Base-by-base conservation (phyloP, 768 basidiomycete genomes). In the Podaxis pistillaris region DNA sequence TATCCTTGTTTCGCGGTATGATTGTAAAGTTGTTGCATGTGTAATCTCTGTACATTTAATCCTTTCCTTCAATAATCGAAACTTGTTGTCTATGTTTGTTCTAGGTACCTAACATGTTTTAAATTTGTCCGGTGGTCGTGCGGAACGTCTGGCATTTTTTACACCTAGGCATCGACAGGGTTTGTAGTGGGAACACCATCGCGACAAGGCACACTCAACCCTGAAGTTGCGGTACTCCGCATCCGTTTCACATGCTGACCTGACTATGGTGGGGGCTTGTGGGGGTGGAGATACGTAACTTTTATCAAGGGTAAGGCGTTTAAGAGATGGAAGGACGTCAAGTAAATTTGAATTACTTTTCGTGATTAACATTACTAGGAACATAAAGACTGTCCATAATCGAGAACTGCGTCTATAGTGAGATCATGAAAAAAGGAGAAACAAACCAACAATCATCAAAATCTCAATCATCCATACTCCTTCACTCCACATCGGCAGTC, bases 41-140 rank as follows among this genome's bases (percentile, higher is more conserved):
- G 49, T 59, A 59, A 19, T 38, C 40, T 51, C 38, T 40, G 58
- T 40, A 24, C 46, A 50, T 50, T 36, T 59, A 24, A 57, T 57
- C 12, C n/a, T 46, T 13, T 15, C 4, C n/a, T 11, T 40, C 30
- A 3, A n/a, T 56, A 56, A 38, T 56, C 13, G 49, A 28, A 24
- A n/a, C 22, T 28, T 50, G 8, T 28, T 4, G 49, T 26, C n/a
- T 2, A 49, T 49, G 47, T 49, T 22, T 50, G 44, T 50, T 50
- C 49, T 50, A 50, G 49, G 11, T 50, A 50, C 8, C 49, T 50
- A 50, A 22, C 49, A 28, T 50, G 26, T 50, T 50, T 22, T 24
- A 24, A 50, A 19, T 28, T 28, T 50, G 44, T n/a, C 44, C 2
- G 9, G 41, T 41, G 41, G 7, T n/a, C n/a, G 41, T 2, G 15